phyloP scores from a whole-genome alignment of 306 rosid species.

The Prunus fruticosa region DNA sequence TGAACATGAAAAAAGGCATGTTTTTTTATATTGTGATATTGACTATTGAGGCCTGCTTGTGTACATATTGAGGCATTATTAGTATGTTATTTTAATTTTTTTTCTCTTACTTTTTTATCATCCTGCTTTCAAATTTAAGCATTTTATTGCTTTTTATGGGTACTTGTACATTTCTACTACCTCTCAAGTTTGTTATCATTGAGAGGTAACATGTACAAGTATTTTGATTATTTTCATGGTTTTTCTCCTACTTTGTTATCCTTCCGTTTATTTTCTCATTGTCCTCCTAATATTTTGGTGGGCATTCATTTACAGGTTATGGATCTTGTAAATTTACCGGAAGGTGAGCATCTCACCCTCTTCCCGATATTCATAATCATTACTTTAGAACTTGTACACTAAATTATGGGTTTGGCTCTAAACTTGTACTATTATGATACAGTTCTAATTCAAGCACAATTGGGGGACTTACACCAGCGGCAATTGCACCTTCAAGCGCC shows the following conservation, averaged over 20 bases:
- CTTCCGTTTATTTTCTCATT: neutral
- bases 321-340: slow-evolving; percentile 75
- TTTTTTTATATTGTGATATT: neutral
- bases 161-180: neutral
- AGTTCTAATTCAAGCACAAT: slow-evolving; percentile 55
- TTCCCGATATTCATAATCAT: neutral
- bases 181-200: neutral
- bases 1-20: neutral
- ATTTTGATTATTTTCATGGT: too few relatives aligned
- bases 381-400: neutral
- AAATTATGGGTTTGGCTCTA: slow-evolving; percentile 3
- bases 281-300: neutral
- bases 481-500: slow-evolving; percentile 44
- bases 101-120: neutral
- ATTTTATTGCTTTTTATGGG: neutral
- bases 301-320: slow-evolving; percentile 55
- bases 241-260: neutral
- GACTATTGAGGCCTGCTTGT: neutral
- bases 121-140: neutral
- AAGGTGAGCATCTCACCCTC: slow-evolving; percentile 56
- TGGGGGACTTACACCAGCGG: slow-evolving; percentile 41
- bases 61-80: neutral
- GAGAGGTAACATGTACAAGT: too few relatives aligned
- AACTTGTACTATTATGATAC: slow-evolving; percentile 28
- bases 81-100: too few relatives aligned